Evolutionary conservation across 2,329 filamentous ascomycete species (phyloP), one percentile per base, ranked within the genome.

Genomic region (Chalara sp.): DNA sequence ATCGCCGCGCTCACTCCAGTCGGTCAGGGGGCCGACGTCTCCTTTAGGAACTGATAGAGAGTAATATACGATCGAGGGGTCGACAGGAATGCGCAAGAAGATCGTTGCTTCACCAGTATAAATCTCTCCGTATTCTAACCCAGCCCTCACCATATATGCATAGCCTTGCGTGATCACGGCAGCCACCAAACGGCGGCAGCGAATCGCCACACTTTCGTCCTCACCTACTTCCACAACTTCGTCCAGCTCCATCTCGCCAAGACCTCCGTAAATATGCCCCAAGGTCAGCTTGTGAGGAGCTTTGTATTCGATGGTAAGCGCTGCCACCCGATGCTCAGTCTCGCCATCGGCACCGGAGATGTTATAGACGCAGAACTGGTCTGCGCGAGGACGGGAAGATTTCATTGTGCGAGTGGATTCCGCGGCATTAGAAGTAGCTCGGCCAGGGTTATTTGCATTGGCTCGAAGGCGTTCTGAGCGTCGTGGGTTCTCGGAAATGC

Each of bases 341-440:
- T 37, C 5, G 4, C 1, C 6, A 7, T 49, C 40, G 21, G 21
- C 21, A 21, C 21, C 21, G 43, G 40, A 32, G 11, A 33, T 6
- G 12, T 37, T n/a, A 41, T 44, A 49, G 43, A 49, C 44, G 39
- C 47, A 49, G 30, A 44, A 44, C 37, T 49, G 47, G 44, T 49
- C 32, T 21, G 47, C 40, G 29, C 21, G 21, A 21, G 21, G 21
- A 21, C 21, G 21, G 21, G 21, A 21, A 21, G 21, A 21, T 21
- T 21, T 21, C 21, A 21, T 21, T 21, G 21, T 21, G 21, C 21
- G 21, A 21, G 21, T 21, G 21, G 6, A 44, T 6, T 32, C 31
- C 40, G 45, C 31, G 3, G 6, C 39, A 6, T 12, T 32, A n/a
- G n/a, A 32, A 29, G 11, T 21, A 43, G 35, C 35, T 10, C 35